A percentile compares a stretch with the other conserved stretches of the same genome.
These are phyloP conservation scores for Crithidia thermophila DNA, from an alignment of 208 protist species.

Conservation along the genomic window DNA sequence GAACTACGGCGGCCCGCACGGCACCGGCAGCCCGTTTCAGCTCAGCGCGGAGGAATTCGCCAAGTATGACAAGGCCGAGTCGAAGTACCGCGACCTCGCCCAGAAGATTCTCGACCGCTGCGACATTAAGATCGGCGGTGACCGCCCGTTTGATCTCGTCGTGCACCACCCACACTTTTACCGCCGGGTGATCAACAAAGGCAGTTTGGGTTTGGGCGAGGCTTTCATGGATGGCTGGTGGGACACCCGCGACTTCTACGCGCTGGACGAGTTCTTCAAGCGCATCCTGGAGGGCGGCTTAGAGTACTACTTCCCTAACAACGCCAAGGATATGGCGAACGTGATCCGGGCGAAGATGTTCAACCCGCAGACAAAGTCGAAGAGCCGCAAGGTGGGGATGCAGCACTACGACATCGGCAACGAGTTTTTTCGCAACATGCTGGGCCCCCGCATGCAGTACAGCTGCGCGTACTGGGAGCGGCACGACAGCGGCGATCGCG, in stretches of 20 bases:
- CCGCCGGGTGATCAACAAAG: slow-evolving; percentile 50
- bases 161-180: slow-evolving; percentile 50
- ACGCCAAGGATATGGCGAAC: slow-evolving; percentile 53
- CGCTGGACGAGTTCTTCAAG: slow-evolving; percentile 50
- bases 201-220: slow-evolving; percentile 56
- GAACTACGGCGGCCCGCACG: slow-evolving; percentile 23
- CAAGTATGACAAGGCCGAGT: slow-evolving; percentile 31
- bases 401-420: slow-evolving; percentile 81
- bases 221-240: slow-evolving; percentile 70
- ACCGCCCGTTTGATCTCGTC: slow-evolving; percentile 45
- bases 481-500: slow-evolving; percentile 19
- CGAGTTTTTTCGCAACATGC: slow-evolving; percentile 70
- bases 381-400: slow-evolving; percentile 55
- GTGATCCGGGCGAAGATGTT: slow-evolving; percentile 47
- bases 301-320: slow-evolving; percentile 73
- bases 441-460: slow-evolving; percentile 80
- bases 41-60: slow-evolving; percentile 30
- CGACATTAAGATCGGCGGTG: slow-evolving; percentile 44
- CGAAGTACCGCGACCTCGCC: slow-evolving; percentile 33
- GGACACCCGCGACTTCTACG: slow-evolving; percentile 60
- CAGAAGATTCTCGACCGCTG: slow-evolving; percentile 49
- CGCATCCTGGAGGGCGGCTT: slow-evolving; percentile 37
- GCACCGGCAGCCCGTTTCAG: slow-evolving; percentile 42
- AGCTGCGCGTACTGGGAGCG: slow-evolving; percentile 68
- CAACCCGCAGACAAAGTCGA: slow-evolving; percentile 57